These are phyloP conservation scores for Mrakia hoshinonis DNA, from an alignment of 768 basidiomycete species.

Conservation along the genomic window DNA sequence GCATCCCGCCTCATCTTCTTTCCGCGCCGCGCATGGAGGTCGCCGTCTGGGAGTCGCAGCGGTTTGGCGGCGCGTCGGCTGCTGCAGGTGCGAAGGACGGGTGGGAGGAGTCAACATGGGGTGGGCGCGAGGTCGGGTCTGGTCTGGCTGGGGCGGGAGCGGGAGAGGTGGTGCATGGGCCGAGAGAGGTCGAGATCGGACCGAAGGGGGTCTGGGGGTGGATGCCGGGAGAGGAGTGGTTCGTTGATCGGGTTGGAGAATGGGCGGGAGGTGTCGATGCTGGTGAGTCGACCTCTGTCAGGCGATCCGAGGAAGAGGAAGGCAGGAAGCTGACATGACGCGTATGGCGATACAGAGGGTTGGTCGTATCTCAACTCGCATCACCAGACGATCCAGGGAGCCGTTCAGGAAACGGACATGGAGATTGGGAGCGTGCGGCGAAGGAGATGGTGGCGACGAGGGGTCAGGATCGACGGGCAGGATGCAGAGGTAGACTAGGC, in stretches of 20 bases:
- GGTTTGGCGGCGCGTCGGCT: background rate
- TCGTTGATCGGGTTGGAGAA: slow-evolving; percentile 15
- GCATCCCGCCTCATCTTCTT: background rate
- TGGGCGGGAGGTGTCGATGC: slow-evolving; percentile 1
- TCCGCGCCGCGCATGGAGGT: background rate
- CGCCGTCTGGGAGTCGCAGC: slow-evolving; percentile 16
- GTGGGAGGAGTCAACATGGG: background rate
- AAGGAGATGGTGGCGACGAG: slow-evolving; percentile 8
- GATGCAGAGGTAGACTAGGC: background rate
- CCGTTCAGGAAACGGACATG: background rate
- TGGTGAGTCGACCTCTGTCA: slow-evolving; percentile 5
- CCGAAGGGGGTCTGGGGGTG: slow-evolving; percentile 15
- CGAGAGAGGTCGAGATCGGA: background rate
- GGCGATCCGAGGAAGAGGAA: too few relatives aligned
- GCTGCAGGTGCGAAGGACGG: background rate
- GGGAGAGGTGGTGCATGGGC: background rate
- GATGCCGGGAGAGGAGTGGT: slow-evolving; percentile 20
- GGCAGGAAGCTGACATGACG: too few relatives aligned
- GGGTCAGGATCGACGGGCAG: background rate
- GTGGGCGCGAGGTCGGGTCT: background rate
- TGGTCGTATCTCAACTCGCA: slow-evolving; percentile 1
- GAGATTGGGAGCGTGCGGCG: background rate
- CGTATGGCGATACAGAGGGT: background rate
- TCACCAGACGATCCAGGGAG: background rate
- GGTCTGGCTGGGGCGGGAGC: background rate